Evolutionary conservation across 352 stramenopile genomes (phyloP), one percentile per base, ranked within the genome.

Genomic region (Globisporangium okanoganense): DNA sequence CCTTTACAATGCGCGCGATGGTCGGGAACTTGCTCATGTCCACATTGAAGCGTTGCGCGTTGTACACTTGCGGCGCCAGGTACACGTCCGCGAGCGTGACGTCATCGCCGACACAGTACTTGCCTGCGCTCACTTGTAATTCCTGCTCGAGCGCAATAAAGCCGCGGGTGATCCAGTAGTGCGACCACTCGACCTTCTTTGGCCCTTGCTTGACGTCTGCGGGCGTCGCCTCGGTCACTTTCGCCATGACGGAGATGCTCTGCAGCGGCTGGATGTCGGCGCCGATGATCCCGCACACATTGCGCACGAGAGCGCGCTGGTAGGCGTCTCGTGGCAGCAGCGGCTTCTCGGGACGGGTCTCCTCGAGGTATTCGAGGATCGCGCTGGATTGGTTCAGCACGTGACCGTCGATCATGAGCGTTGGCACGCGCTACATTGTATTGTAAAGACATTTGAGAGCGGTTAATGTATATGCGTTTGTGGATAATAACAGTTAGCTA

Each of bases 321-420:
- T 90, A 65, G 10, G 73, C 64, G 61, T 96, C 83, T 14, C 61
- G 64, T 4, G 92, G 92, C 54, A 98, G 70, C 51, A 98, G 62
- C 29, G 76, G 68, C 31, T 75, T 68, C 62, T 82, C 62, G 1
- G 87, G 72, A 66, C 88, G 92, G 27, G 78, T 87, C 56, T 92
- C 79, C 43, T 98, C 92, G 13, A 98, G 66, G 66, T 98, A 98
- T 65, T 98, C 91, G 62, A 98, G 78, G 58, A 98, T 98, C 10
- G 92, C 89, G 33, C 88, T 62, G 0, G 85, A 97, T 65, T 98
- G 93, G 33, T 84, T 79, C 9, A 94, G 70, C 22, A 74, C 62
- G 24, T 76, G 71, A 43, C 76, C 78, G 25, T 91, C 82, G 62
- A 93, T 95, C 61, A 92, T 70, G 20, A 98, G 70, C 38, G 81